Conservation (phyloP, 108 stramenopile species). For the Epithemia pelagica region DNA sequence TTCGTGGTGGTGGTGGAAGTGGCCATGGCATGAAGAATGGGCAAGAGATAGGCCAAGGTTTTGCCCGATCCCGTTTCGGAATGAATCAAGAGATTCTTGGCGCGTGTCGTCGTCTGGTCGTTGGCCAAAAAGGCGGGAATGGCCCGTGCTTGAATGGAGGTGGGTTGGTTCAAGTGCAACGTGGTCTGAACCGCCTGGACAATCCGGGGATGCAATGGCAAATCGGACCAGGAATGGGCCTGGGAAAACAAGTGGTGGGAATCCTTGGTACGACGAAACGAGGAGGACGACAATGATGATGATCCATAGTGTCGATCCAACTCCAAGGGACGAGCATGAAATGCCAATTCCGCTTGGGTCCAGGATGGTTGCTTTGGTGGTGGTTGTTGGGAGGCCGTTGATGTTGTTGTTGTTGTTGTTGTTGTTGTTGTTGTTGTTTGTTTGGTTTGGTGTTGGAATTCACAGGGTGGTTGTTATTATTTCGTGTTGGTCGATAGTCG, state of each 20-base stretch:
- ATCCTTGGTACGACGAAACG: constrained; percentile 25
- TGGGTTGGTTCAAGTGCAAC: constrained; percentile 41
- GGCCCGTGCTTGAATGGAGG: constrained; percentile 55
- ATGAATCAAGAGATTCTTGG: constrained; percentile 74
- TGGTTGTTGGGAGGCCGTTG: neutral
- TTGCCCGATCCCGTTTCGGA: constrained; percentile 91
- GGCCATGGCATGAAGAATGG: constrained; percentile 60
- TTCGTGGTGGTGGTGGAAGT: constrained; percentile 20
- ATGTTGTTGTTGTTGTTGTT: neutral
- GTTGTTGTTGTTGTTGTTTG: neutral
- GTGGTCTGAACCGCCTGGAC: constrained; percentile 21
- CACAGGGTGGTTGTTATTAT: neutral
- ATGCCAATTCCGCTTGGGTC: constrained; percentile 74
- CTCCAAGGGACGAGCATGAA: constrained; percentile 80
- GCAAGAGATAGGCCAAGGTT: constrained; percentile 79
- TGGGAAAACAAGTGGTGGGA: constrained; percentile 31
- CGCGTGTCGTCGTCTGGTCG: constrained; percentile 1
- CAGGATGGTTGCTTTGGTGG: constrained; percentile 40
- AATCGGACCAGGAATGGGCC: constrained; percentile 21
- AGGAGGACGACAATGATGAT: constrained; percentile 8
- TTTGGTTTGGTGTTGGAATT: neutral
- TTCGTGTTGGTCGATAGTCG: neutral
- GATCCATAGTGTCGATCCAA: constrained; percentile 55
- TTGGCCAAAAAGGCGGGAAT: constrained; percentile 22
- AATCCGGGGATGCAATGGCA: constrained; percentile 42